These are phyloP conservation scores for Priceomyces carsonii DNA, from an alignment of 805 yeast genomes.

Conservation along the genomic window DNA sequence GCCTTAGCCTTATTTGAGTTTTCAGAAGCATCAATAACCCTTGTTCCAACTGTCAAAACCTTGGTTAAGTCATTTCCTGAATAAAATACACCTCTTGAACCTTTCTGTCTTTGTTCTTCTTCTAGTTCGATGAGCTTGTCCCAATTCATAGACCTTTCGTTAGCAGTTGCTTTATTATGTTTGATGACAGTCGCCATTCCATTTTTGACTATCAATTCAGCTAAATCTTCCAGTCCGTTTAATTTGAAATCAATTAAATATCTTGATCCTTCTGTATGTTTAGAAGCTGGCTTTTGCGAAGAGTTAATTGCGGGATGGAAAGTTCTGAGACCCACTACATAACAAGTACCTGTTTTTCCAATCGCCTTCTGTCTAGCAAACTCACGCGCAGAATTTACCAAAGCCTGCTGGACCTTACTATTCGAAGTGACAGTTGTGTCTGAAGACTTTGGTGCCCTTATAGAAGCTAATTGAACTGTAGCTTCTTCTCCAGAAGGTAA, in stretches of 20 bases:
- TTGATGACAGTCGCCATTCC: conserved; percentile 80
- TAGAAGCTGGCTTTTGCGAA: conserved; percentile 32
- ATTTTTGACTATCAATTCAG: conserved; percentile 56
- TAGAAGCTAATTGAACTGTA: conserved; percentile 73
- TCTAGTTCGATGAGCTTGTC: conserved; percentile 75
- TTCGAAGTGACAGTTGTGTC: conserved; percentile 50
- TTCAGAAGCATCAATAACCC: conserved; percentile 81
- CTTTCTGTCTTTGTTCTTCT: conserved; percentile 51
- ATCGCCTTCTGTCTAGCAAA: conserved; percentile 66
- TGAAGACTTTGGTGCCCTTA: conserved; percentile 69
- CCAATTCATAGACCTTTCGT: conserved; percentile 74
- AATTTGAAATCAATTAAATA: conserved; percentile 61
- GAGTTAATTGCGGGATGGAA: conserved; percentile 53
- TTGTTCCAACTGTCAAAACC: conserved; percentile 53
- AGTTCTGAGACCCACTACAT: conserved; percentile 64
- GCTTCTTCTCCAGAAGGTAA: conserved; percentile 49
- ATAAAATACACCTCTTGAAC: conserved; percentile 62
- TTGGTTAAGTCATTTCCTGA: conserved; percentile 43
- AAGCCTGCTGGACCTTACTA: conserved; percentile 44
- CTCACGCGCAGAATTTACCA: conserved; percentile 69
- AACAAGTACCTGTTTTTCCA: conserved; percentile 67
- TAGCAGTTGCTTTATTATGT: conserved; percentile 70
- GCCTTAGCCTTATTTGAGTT: conserved; percentile 70
- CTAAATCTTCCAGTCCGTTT: conserved; percentile 57
- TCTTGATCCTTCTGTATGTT: conserved; percentile 36